Evolutionary conservation across 1,284 basidiomycete species (phyloP).

Genomic region (Malassezia sympodialis): DNA sequence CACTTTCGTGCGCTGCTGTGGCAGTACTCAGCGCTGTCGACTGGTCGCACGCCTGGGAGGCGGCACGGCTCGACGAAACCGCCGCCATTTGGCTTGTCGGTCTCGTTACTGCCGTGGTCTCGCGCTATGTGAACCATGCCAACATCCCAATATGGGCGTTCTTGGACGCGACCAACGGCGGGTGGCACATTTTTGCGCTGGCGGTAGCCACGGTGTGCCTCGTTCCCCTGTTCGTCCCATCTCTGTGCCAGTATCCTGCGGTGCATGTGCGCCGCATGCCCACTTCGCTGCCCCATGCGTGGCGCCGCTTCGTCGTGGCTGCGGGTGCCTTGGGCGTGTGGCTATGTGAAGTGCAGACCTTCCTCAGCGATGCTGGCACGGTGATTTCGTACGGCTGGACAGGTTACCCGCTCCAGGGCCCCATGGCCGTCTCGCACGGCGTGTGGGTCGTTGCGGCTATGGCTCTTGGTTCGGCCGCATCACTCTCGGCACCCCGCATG

Average conservation of each 20-base stretch:
- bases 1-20: constrained; percentile 21
- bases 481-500: neutral
- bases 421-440: constrained; percentile 62
- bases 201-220: constrained; percentile 20
- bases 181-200: constrained; percentile 26
- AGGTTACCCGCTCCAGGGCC: constrained; percentile 61
- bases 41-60: constrained; percentile 37
- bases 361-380: constrained; percentile 69
- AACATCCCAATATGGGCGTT: constrained; percentile 43
- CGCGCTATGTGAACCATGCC: constrained; percentile 42
- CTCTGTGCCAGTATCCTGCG: neutral
- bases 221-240: constrained; percentile 11
- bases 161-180: constrained; percentile 37
- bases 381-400: constrained; percentile 85
- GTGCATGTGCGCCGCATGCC: neutral
- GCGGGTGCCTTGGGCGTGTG: constrained; percentile 29
- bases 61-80: constrained; percentile 21
- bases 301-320: constrained; percentile 18
- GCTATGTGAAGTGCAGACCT: constrained; percentile 56
- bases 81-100: constrained; percentile 31
- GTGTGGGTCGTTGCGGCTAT: constrained; percentile 62
- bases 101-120: constrained; percentile 25
- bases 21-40: constrained; percentile 28
- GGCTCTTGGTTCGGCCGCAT: constrained; percentile 52
- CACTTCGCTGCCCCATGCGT: neutral